A percentile compares a stretch with the other conserved stretches of the same genome.
These are phyloP conservation scores for Penicillium janthinellum DNA, from an alignment of 2,329 filamentous ascomycete genomes.

Conservation along the genomic window DNA sequence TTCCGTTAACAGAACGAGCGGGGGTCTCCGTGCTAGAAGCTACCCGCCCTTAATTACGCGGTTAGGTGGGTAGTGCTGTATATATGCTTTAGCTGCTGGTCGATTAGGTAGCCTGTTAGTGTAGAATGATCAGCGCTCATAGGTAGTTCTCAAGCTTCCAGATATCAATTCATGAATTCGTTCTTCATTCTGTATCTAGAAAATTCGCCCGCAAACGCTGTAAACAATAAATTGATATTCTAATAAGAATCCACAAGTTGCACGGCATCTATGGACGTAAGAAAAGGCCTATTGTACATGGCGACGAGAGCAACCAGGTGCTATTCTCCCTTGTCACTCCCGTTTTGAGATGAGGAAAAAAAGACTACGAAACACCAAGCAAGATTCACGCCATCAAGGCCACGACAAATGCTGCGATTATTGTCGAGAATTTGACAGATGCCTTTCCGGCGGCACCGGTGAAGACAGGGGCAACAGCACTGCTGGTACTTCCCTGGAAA, in stretches of 20 bases:
- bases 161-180: background rate
- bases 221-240: background rate
- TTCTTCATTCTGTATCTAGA: background rate
- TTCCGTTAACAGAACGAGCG: constrained; percentile 44
- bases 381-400: constrained; percentile 19
- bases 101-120: constrained; percentile 31
- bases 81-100: constrained; percentile 44
- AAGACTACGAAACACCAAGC: background rate
- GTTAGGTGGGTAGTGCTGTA: constrained; percentile 43
- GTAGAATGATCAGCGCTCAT: too few species aligned
- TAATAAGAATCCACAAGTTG: constrained; percentile 2
- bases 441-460: constrained; percentile 27
- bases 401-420: constrained; percentile 22
- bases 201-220: background rate
- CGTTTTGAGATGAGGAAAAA: background rate
- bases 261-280: constrained; percentile 1
- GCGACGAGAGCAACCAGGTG: background rate
- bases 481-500: constrained; percentile 9
- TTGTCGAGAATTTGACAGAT: constrained; percentile 15
- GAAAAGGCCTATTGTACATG: constrained; percentile 4
- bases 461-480: constrained; percentile 24
- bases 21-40: constrained; percentile 41
- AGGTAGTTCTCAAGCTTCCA: too few species aligned
- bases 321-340: background rate
- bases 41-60: constrained; percentile 38